A percentile compares a stretch with the other conserved stretches of the same genome.
Conservation (phyloP, 2,329 filamentous ascomycete species). For the Pseudovirgaria hyperparasitica region DNA sequence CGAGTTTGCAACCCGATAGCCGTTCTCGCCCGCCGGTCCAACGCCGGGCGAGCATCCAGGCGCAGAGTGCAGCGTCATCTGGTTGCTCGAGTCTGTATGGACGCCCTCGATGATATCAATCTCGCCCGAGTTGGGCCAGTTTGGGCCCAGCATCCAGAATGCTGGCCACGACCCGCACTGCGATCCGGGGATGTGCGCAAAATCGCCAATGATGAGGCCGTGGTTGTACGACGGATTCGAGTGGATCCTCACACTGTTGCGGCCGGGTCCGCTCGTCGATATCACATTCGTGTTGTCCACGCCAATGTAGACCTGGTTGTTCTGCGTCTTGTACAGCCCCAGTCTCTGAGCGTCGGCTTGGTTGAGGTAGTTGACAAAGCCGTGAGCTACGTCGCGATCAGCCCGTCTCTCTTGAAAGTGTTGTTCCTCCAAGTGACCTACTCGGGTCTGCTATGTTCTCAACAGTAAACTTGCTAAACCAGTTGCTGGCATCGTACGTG, state of each 20-base stretch:
- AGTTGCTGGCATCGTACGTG: conserved; percentile 25
- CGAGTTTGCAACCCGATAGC: conserved; percentile 13
- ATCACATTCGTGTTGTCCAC: conserved; percentile 18
- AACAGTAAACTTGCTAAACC: conserved; percentile 23
- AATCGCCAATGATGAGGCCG: conserved; percentile 26
- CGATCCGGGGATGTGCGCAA: conserved; percentile 25
- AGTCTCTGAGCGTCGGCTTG: conserved; percentile 17
- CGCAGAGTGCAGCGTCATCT: conserved; percentile 25
- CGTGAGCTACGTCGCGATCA: conserved; percentile 11
- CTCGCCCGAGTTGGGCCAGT: conserved; percentile 27
- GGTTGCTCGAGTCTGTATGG: conserved; percentile 21
- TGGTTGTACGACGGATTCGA: conserved; percentile 24
- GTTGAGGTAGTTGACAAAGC: conserved; percentile 25
- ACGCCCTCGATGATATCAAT: conserved; percentile 24
- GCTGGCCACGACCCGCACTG: conserved; percentile 27
- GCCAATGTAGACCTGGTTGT: conserved; percentile 25
- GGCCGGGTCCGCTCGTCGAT: conserved; percentile 19
- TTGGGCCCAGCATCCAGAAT: conserved; percentile 26
- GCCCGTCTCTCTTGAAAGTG: conserved; percentile 1
- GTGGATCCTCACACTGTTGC: conserved; percentile 23
- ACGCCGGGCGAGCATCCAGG: conserved; percentile 19
- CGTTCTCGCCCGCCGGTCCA: conserved; percentile 19
- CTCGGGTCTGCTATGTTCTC: conserved; percentile 22
- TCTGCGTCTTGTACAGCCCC: conserved; percentile 19
- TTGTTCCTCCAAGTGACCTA: conserved; percentile 11